Conservation (phyloP, 352 stramenopile species). For the Phytophthora sansomeana region DNA sequence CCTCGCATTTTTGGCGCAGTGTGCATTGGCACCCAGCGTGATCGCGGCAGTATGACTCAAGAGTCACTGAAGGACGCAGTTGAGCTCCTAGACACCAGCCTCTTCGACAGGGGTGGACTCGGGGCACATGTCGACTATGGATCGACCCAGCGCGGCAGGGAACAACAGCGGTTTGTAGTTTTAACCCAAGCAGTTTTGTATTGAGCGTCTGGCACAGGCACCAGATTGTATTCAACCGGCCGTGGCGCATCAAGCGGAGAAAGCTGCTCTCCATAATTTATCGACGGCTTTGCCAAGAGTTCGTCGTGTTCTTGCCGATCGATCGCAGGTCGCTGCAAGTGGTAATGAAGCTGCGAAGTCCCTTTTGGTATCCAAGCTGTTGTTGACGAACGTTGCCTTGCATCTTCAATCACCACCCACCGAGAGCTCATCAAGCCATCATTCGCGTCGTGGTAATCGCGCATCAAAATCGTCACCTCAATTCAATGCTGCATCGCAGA, state of each 20-base stretch:
- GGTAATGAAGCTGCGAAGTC: constrained; percentile 11
- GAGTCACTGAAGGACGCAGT: not conserved
- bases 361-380: constrained; percentile 11
- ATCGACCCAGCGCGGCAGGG: not conserved
- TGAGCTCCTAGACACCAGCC: constrained; percentile 8
- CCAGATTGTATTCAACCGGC: constrained; percentile 16
- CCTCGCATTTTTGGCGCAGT: not conserved
- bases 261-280: constrained; percentile 33
- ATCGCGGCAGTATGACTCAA: constrained; percentile 14
- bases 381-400: constrained; percentile 9
- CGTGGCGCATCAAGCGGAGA: constrained; percentile 6
- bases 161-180: constrained; percentile 15
- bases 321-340: constrained; percentile 21
- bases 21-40: not conserved
- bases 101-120: constrained; percentile 22
- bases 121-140: not conserved
- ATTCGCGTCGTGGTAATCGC: too few relatives aligned
- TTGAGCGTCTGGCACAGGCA: constrained; percentile 28
- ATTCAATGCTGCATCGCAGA: too few relatives aligned
- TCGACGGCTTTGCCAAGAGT: constrained; percentile 14
- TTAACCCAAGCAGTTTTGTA: constrained; percentile 30
- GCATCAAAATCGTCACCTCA: too few relatives aligned
- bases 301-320: constrained; percentile 12
- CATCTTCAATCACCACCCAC: too few relatives aligned
- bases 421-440: too few relatives aligned